Evolutionary conservation across 805 yeast species (phyloP).

Genomic region (Nakazawaea wyomingensis): DNA sequence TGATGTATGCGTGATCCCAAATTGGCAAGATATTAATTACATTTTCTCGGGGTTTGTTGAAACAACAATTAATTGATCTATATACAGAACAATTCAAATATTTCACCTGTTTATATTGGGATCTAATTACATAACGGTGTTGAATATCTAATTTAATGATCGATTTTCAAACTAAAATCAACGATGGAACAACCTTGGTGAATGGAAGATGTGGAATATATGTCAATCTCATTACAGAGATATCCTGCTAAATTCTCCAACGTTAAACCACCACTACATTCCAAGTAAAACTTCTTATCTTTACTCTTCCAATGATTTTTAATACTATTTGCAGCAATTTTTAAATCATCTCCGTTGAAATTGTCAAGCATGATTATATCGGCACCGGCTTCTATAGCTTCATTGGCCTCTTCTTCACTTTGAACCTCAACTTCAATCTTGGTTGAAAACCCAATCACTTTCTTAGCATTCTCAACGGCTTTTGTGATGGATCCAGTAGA

Average conservation of each 20-base stretch:
- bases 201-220: conserved; percentile 84
- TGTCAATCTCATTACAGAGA: conserved; percentile 75
- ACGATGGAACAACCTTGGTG: conserved; percentile 87
- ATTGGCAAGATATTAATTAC: too few species aligned
- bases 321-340: conserved; percentile 56
- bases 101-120: too few species aligned
- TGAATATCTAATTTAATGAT: conserved; percentile 12
- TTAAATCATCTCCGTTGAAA: conserved; percentile 63
- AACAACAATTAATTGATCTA: too few species aligned
- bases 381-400: conserved; percentile 93
- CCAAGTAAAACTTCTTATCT: conserved; percentile 56
- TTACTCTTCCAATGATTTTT: conserved; percentile 49
- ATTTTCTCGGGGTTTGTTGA: too few species aligned
- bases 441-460: conserved; percentile 81
- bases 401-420: conserved; percentile 77
- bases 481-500: conserved; percentile 87
- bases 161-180: conserved; percentile 81
- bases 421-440: conserved; percentile 94
- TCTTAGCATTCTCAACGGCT: conserved; percentile 73
- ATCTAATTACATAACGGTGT: too few species aligned
- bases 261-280: conserved; percentile 90
- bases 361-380: conserved; percentile 94
- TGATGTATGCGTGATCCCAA: too few species aligned
- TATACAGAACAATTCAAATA: too few species aligned
- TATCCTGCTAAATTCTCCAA: conserved; percentile 58